phyloP scores from a whole-genome alignment of 2,329 filamentous ascomycete species.

The Diaporthe destruens region DNA sequence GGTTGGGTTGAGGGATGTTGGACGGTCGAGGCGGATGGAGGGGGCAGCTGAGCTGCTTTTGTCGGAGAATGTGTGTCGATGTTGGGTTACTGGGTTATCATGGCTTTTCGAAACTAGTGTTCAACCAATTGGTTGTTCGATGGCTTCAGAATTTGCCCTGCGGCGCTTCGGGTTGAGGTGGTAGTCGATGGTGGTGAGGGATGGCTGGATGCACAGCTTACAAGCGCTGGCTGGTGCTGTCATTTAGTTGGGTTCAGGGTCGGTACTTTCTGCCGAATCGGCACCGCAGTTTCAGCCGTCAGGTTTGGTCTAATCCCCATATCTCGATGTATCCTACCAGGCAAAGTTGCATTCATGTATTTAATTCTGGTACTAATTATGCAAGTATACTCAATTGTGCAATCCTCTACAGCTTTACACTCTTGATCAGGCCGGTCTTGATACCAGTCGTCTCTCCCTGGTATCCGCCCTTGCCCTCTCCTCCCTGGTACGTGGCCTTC shows the following conservation, averaged over 20 bases:
- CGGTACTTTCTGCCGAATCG: constrained; percentile 33
- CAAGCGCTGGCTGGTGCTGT: constrained; percentile 25
- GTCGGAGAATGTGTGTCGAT: not conserved
- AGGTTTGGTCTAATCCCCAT: not conserved
- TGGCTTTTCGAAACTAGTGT: constrained; percentile 4
- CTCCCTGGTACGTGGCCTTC: constrained; percentile 87
- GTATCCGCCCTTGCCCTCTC: constrained; percentile 87
- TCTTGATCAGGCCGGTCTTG: constrained; percentile 93
- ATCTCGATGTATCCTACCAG: no score
- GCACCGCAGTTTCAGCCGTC: constrained; percentile 23
- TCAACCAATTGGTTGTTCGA: not conserved
- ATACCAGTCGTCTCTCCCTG: constrained; percentile 94
- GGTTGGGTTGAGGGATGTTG: not conserved
- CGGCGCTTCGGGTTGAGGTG: not conserved
- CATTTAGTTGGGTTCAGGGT: constrained; percentile 35
- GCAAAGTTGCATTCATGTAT: not conserved
- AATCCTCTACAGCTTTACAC: constrained; percentile 80
- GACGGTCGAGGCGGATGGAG: not conserved
- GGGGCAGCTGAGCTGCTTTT: constrained; percentile 24
- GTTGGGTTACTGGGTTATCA: constrained; percentile 34
- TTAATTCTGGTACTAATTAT: not conserved
- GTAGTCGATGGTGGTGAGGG: not conserved
- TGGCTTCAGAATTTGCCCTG: not conserved
- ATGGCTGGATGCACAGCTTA: not conserved
- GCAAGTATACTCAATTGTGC: not conserved